Conservation (phyloP, 2,329 filamentous ascomycete genomes). For the Fusarium sororula region DNA sequence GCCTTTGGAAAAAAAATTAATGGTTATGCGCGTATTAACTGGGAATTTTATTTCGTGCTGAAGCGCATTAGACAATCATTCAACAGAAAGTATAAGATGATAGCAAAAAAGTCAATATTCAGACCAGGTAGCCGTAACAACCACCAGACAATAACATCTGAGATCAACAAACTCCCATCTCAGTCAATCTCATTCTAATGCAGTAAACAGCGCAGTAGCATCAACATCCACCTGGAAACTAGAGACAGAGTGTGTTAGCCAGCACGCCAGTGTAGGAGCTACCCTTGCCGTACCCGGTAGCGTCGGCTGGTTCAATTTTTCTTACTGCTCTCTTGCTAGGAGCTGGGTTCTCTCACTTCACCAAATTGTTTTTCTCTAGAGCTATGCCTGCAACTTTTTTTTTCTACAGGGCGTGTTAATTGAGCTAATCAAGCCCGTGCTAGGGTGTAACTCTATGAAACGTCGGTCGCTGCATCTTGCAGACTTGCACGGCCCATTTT, state of each 20-base stretch:
- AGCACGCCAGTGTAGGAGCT: slow-evolving; percentile 36
- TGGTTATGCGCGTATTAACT: neutral
- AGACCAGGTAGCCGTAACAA: slow-evolving; percentile 27
- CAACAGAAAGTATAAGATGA: neutral
- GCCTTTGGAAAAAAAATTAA: neutral
- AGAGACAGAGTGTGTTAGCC: slow-evolving; percentile 24
- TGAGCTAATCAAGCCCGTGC: slow-evolving; percentile 7
- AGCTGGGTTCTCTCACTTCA: neutral
- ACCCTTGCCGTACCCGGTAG: slow-evolving; percentile 41
- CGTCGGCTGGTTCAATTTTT: slow-evolving; percentile 39
- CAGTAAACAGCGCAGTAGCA: slow-evolving; percentile 34
- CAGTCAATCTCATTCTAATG: slow-evolving; percentile 21
- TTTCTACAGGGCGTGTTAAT: slow-evolving; percentile 13
- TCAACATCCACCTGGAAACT: slow-evolving; percentile 20
- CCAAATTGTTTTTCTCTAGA: neutral
- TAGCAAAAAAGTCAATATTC: neutral
- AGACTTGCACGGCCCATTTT: slow-evolving; percentile 15
- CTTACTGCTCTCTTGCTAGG: neutral
- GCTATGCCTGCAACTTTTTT: slow-evolving; percentile 7
- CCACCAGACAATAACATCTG: slow-evolving; percentile 22
- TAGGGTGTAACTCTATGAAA: slow-evolving; percentile 29
- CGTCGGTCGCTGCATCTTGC: slow-evolving; percentile 41
- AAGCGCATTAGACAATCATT: neutral
- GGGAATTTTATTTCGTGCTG: neutral
- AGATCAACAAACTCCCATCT: slow-evolving; percentile 31